A percentile compares a stretch with the other conserved stretches of the same genome.
phyloP scores from a whole-genome alignment of 176 grass and related monocot genomes.

The Avena sativa region DNA sequence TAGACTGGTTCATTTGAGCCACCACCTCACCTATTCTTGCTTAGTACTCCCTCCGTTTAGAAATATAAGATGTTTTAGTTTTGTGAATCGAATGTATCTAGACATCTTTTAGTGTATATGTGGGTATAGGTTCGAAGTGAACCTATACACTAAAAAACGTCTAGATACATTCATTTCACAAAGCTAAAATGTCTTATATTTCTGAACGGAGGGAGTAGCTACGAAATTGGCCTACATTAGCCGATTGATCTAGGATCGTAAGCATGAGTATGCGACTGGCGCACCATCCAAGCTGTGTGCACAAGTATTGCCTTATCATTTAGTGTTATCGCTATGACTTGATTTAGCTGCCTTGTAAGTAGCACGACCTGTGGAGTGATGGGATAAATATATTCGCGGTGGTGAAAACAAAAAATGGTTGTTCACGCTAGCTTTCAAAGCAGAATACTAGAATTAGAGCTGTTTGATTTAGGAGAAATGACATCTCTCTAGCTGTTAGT shows the following conservation, averaged over 20 bases:
- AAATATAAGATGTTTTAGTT: too few relatives aligned
- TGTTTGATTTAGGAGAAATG: conserved; percentile 19
- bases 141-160: too few relatives aligned
- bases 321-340: background rate
- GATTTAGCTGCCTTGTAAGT: background rate
- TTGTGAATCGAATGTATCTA: too few relatives aligned
- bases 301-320: background rate
- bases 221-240: background rate
- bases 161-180: too few relatives aligned
- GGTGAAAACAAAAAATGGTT: conserved; percentile 14
- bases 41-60: background rate
- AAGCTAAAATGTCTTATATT: too few relatives aligned
- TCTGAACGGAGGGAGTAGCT: background rate
- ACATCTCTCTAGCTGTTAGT: background rate
- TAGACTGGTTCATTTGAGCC: background rate
- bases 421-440: background rate
- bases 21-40: conserved; percentile 2
- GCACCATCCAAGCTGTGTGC: background rate
- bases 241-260: background rate
- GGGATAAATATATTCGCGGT: background rate
- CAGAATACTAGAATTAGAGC: background rate
- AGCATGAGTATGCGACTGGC: background rate
- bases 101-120: too few relatives aligned
- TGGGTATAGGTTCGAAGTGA: too few relatives aligned
- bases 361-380: background rate